phyloP scores from a whole-genome alignment of 2,329 filamentous ascomycete species.

The Bimuria novae-zelandiae region DNA sequence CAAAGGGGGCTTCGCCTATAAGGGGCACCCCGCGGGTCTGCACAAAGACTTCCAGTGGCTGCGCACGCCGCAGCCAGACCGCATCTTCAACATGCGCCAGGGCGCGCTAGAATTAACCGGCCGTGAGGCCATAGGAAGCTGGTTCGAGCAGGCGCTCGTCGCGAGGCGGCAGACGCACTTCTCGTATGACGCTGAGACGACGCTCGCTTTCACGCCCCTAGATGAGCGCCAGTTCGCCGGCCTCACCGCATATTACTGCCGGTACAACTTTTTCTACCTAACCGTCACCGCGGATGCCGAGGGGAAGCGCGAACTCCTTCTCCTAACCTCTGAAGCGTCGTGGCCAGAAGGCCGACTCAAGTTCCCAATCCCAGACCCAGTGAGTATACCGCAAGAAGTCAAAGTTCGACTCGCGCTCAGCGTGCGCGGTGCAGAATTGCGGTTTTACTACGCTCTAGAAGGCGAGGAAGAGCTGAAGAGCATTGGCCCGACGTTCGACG shows the following conservation, averaged over 20 bases:
- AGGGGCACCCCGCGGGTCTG: slow-evolving; percentile 49
- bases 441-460: slow-evolving; percentile 62
- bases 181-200: slow-evolving; percentile 64
- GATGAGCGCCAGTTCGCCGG: slow-evolving; percentile 67
- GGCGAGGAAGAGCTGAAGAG: slow-evolving; percentile 50
- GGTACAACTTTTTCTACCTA: slow-evolving; percentile 69
- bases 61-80: slow-evolving; percentile 55
- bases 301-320: slow-evolving; percentile 62
- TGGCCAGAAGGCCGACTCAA: slow-evolving; percentile 58
- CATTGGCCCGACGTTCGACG: slow-evolving; percentile 62
- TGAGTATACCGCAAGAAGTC: slow-evolving; percentile 59
- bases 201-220: slow-evolving; percentile 57
- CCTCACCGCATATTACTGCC: slow-evolving; percentile 65
- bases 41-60: slow-evolving; percentile 63
- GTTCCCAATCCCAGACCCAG: slow-evolving; percentile 49
- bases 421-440: slow-evolving; percentile 58
- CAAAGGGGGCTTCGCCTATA: too few relatives aligned
- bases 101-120: slow-evolving; percentile 58
- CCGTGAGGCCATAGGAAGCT: slow-evolving; percentile 56
- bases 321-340: slow-evolving; percentile 61
- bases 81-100: slow-evolving; percentile 54
- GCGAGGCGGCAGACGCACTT: slow-evolving; percentile 62
- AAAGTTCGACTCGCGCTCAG: slow-evolving; percentile 59
- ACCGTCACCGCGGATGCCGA: slow-evolving; percentile 62
- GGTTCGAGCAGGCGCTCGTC: slow-evolving; percentile 58